Evolutionary conservation across 2,329 filamentous ascomycete species (phyloP).

Genomic region (Metarhizium sp.): DNA sequence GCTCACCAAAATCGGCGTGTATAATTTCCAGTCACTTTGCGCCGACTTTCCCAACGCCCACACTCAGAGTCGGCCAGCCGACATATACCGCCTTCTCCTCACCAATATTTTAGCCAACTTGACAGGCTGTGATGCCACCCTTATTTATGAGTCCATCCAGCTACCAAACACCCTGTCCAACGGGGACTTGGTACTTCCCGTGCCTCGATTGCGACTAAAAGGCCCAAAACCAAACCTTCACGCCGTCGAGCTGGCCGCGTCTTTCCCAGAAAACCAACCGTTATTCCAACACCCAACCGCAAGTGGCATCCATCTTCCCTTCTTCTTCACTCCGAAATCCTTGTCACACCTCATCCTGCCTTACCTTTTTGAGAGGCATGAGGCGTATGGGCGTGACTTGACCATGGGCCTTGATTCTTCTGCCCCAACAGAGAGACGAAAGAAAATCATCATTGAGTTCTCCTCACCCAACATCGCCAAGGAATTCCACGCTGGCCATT

Average conservation of each 20-base stretch:
- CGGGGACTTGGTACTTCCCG: slow-evolving; percentile 20
- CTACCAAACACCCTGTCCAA: slow-evolving; percentile 15
- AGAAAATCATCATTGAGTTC: slow-evolving; percentile 55
- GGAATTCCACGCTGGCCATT: slow-evolving; percentile 65
- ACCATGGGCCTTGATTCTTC: slow-evolving; percentile 39
- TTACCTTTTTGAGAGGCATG: slow-evolving; percentile 46
- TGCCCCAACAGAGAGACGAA: background rate
- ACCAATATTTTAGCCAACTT: too few relatives aligned
- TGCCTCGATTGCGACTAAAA: slow-evolving; percentile 20
- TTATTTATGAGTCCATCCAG: slow-evolving; percentile 22
- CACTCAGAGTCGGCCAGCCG: slow-evolving; percentile 15
- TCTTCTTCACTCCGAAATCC: slow-evolving; percentile 53
- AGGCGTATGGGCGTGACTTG: slow-evolving; percentile 50
- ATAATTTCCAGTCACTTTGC: background rate
- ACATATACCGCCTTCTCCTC: slow-evolving; percentile 17
- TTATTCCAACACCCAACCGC: slow-evolving; percentile 45
- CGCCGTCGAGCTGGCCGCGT: slow-evolving; percentile 45
- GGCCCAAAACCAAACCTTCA: slow-evolving; percentile 6
- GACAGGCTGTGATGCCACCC: too few relatives aligned
- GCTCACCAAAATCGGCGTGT: background rate
- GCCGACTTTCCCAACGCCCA: background rate
- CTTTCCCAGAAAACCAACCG: background rate
- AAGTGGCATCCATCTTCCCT: slow-evolving; percentile 51
- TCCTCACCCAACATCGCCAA: slow-evolving; percentile 71
- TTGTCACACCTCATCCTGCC: slow-evolving; percentile 48